These are phyloP conservation scores for Lachancea fermentati DNA, from an alignment of 805 yeast species.

Conservation along the genomic window DNA sequence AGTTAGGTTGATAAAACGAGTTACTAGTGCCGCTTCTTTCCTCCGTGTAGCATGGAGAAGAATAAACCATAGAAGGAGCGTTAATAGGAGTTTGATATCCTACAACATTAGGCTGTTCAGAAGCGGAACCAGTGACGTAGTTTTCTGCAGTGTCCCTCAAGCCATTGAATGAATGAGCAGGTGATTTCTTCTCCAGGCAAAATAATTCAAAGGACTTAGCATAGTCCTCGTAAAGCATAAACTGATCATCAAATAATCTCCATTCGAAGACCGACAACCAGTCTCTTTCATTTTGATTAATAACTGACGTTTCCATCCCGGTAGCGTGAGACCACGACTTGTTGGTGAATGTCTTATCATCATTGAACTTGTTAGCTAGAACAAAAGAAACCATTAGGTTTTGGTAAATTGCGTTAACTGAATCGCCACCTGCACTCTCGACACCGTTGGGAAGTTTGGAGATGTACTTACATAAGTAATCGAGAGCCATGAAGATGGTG, in stretches of 20 bases:
- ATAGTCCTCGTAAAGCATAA: slow-evolving; percentile 18
- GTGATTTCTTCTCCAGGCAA: slow-evolving; percentile 16
- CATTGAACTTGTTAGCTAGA: slow-evolving; percentile 89
- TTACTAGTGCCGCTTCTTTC: slow-evolving; percentile 16
- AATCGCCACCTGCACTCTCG: slow-evolving; percentile 25
- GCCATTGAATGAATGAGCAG: slow-evolving; percentile 7
- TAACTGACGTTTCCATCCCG: slow-evolving; percentile 54
- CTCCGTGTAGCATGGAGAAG: slow-evolving; percentile 21
- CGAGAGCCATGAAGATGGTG: slow-evolving; percentile 73
- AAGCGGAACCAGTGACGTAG: slow-evolving; percentile 13
- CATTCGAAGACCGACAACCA: slow-evolving; percentile 64
- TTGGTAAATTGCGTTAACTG: slow-evolving; percentile 42
- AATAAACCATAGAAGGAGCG: slow-evolving; percentile 14
- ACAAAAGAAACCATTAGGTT: slow-evolving; percentile 64
- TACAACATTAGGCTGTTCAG: slow-evolving; percentile 6
- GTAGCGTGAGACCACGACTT: slow-evolving; percentile 97
- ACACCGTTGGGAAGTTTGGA: slow-evolving; percentile 34
- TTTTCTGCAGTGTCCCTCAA: slow-evolving; percentile 8
- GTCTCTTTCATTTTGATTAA: slow-evolving; percentile 62
- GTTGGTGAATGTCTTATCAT: slow-evolving; percentile 93
- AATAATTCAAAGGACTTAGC: slow-evolving; percentile 21
- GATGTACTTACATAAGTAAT: slow-evolving; percentile 65
- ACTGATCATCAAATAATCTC: slow-evolving; percentile 43
- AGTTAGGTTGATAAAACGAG: slow-evolving; percentile 13
- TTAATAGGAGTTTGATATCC: slow-evolving; percentile 24